These are phyloP conservation scores for Achlya hypogyna DNA, from an alignment of 352 stramenopile genomes.

Conservation along the genomic window DNA sequence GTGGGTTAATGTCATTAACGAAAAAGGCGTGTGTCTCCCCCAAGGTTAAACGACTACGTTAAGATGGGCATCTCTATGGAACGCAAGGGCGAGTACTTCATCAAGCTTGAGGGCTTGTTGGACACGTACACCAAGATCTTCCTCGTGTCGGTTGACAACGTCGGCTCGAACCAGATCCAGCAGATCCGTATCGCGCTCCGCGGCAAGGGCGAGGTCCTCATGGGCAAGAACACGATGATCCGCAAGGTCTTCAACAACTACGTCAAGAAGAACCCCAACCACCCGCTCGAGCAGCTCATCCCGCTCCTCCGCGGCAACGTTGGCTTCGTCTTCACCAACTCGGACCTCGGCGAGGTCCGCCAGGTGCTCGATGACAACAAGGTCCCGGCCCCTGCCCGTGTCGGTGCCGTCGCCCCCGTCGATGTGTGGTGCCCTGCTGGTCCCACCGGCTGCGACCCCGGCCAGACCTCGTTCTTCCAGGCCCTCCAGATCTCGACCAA, in stretches of 20 bases:
- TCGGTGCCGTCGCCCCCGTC: slow-evolving; percentile 91
- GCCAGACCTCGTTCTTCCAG: slow-evolving; percentile 99
- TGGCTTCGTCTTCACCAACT: slow-evolving; percentile 99
- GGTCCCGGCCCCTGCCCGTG: slow-evolving; percentile 93
- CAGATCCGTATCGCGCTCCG: slow-evolving; percentile 94
- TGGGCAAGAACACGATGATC: slow-evolving; percentile 99
- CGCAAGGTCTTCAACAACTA: slow-evolving; percentile 97
- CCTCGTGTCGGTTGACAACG: slow-evolving; percentile 98
- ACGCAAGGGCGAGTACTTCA: slow-evolving; percentile 98
- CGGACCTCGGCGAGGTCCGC: slow-evolving; percentile 90
- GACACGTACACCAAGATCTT: slow-evolving; percentile 97
- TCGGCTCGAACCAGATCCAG: slow-evolving; percentile 99
- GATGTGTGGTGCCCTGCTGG: slow-evolving; percentile 97
- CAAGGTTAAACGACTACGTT: slow-evolving; percentile 85
- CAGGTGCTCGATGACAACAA: slow-evolving; percentile 82
- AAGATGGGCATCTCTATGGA: slow-evolving; percentile 93
- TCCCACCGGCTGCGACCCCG: slow-evolving; percentile 97
- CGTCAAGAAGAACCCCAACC: slow-evolving; percentile 94
- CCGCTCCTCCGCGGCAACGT: slow-evolving; percentile 94
- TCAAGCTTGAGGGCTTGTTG: slow-evolving; percentile 92
- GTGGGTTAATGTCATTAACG: slow-evolving; percentile 19
- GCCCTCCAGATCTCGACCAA: slow-evolving; percentile 98
- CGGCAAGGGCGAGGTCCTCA: slow-evolving; percentile 93
- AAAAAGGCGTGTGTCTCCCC: slow-evolving; percentile 78
- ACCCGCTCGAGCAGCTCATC: slow-evolving; percentile 87